A percentile compares a stretch with the other conserved stretches of the same genome.
Conservation (phyloP, 768 basidiomycete species). For the Lepiota subincarnata region DNA sequence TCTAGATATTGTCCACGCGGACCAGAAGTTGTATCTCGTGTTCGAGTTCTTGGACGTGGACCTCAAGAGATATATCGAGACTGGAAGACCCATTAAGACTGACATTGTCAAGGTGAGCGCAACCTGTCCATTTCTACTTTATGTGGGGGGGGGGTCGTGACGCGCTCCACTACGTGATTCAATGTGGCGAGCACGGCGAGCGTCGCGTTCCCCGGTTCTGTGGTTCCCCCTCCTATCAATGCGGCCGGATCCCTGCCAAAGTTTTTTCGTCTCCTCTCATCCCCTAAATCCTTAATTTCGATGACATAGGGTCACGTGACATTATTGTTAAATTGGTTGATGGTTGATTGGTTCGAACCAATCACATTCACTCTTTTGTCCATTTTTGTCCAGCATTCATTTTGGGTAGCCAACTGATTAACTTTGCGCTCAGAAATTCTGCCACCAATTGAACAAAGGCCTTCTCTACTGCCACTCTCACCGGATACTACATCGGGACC, state of each 20-base stretch:
- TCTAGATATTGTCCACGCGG: slow-evolving; percentile 94
- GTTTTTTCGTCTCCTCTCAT: background rate
- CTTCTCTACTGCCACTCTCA: slow-evolving; percentile 94
- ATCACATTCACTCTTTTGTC: background rate
- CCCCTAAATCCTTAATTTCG: background rate
- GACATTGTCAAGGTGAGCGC: slow-evolving; percentile 78
- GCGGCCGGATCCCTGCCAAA: too few species aligned
- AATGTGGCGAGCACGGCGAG: background rate
- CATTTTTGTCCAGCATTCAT: background rate
- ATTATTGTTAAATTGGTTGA: slow-evolving; percentile 14
- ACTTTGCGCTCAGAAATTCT: slow-evolving; percentile 74
- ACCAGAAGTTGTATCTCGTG: slow-evolving; percentile 96
- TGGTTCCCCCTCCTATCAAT: background rate
- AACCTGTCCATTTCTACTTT: slow-evolving; percentile 6
- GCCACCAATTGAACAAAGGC: slow-evolving; percentile 87
- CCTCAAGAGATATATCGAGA: slow-evolving; percentile 95
- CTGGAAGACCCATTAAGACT: slow-evolving; percentile 71
- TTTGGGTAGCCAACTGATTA: slow-evolving; percentile 3
- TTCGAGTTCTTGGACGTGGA: slow-evolving; percentile 98
- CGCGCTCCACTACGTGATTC: slow-evolving; percentile 1
- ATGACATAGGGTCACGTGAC: slow-evolving; percentile 26
- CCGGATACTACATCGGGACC: slow-evolving; percentile 93
- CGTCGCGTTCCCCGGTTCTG: background rate
- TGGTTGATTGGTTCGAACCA: background rate
- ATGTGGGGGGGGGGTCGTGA: background rate